Evolutionary conservation across 1,139 yeast species (phyloP), one percentile per base, ranked within the genome.

Genomic region (Suhomyces chickasaworum): DNA sequence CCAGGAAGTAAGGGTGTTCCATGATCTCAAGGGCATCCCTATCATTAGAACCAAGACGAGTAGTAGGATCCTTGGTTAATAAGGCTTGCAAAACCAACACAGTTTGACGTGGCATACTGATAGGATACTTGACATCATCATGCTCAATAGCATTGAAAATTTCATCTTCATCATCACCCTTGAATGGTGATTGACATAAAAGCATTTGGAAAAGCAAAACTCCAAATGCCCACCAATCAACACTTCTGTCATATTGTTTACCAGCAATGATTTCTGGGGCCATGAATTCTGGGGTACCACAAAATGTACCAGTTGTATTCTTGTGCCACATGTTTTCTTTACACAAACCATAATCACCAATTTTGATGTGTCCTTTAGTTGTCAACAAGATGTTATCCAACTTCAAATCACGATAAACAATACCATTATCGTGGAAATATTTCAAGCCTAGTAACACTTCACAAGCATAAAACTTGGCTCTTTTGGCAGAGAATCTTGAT

Each of bases 211-310:
- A 93, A 52, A 95, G 74, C 54, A 93, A 75, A 30, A 95, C 98
- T 45, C 99, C 99, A 74, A 91, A 89, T 0, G 99, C 98, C 99
- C 99, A 93, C 99, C 99, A 95, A 68, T 93, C 99, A 45, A 93
- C 99, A 39, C 95, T 87, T 58, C 96, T 82, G 42, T 90, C 95
- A 61, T 93, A 93, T 51, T 85, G 86, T 65, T 90, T 96, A 46
- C 95, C 98, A 48, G 89, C 84, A 60, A 95, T 77, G 57, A 93
- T 91, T 68, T 93, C 99, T 0, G 99, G 99, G 1, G 99, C 99
- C 97, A 93, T 93, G 59, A 93, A 89, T 65, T 93, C 99, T 0
- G 99, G 99, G 1, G 99, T 93, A 59, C 99, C 99, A 73, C 99
- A 95, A 70, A 93, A 93, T 0, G 99, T 93, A 9, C 93, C 88